Conservation (phyloP, 306 rosid species). For the cucumber (Cucumis sativus) region Cucumber_9930_V3 NC_026656.2:21192001-21192500, state of each 20-base stretch:
- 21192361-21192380: conserved; percentile 45
- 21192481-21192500: background rate
- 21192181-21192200: conserved; percentile 43
- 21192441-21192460: conserved; percentile 62
- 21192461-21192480: conserved; percentile 52
- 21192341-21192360: conserved; percentile 60
- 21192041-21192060: background rate
- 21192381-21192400: conserved; percentile 30
- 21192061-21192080: conserved; percentile 28
- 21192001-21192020: conserved; percentile 12
- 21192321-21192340: conserved; percentile 58
- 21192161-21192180: conserved; percentile 74
- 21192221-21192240: conserved; percentile 33
- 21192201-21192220: conserved; percentile 77
- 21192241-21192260: conserved; percentile 35
- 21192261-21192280: conserved; percentile 50
- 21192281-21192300: conserved; percentile 60
- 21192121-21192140: conserved; percentile 49
- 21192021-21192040: conserved; percentile 4
- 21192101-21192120: conserved; percentile 46
- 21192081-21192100: conserved; percentile 47
- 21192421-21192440: conserved; percentile 50
- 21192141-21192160: conserved; percentile 57
- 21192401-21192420: conserved; percentile 70
- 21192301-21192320: conserved; percentile 19